These are phyloP conservation scores for Cryptosporidium muris DNA, from an alignment of 169 alveolate species.

Conservation along the genomic window DNA sequence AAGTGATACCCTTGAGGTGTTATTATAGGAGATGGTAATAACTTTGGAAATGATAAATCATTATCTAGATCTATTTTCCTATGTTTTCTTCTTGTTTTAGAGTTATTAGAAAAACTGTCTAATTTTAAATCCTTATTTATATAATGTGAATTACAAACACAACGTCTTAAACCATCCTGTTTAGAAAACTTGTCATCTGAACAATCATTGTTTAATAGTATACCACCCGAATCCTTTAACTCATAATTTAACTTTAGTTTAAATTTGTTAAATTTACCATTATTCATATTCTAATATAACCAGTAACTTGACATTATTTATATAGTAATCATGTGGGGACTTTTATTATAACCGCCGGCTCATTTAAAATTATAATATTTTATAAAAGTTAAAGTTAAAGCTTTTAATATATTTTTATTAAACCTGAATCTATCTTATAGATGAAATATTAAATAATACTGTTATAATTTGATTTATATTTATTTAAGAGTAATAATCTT, in stretches of 20 bases:
- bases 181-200: not conserved
- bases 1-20: slow-evolving; percentile 66
- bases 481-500: no score
- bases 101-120: not conserved
- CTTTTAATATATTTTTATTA: no score
- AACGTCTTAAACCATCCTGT: not conserved
- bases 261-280: not conserved
- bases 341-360: no score
- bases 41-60: not conserved
- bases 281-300: no score
- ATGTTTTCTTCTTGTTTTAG: not conserved
- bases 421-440: no score
- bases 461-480: no score
- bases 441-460: no score
- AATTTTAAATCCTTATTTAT: no score
- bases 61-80: not conserved
- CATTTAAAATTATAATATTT: no score
- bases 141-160: not conserved
- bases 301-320: no score
- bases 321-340: no score
- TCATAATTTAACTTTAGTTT: not conserved
- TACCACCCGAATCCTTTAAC: not conserved
- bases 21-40: slow-evolving; percentile 22
- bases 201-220: not conserved
- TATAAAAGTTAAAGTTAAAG: no score